Evolutionary conservation across 352 stramenopile genomes (phyloP).

Genomic region (Aphanomyces cochlioides): DNA sequence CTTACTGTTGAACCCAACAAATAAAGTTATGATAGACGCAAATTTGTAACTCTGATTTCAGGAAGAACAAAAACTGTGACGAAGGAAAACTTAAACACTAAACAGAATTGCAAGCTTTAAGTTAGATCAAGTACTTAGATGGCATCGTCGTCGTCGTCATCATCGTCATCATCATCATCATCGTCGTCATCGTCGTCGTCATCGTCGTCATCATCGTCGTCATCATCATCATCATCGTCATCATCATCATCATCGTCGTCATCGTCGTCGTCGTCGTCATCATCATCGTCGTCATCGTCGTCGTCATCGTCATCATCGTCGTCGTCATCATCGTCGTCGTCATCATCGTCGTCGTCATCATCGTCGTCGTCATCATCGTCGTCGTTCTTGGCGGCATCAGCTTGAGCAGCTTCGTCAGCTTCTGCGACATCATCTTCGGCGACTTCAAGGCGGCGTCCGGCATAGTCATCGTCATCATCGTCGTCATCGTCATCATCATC

Average conservation of each 20-base stretch:
- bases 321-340: neutral
- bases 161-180: neutral
- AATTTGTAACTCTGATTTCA: neutral
- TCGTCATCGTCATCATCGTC: neutral
- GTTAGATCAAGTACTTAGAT: too few species aligned
- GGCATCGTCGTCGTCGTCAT: too few species aligned
- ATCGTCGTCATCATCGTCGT: neutral
- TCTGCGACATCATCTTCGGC: neutral
- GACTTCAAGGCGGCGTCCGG: neutral
- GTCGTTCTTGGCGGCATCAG: neutral
- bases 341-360: neutral
- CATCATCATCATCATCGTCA: neutral
- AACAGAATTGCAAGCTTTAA: too few species aligned
- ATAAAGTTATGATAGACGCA: neutral
- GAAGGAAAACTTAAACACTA: neutral
- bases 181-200: neutral
- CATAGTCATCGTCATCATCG: neutral
- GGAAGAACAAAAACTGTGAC: neutral
- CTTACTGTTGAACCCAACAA: constrained; percentile 36
- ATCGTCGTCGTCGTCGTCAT: neutral
- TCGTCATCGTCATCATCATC: neutral
- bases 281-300: neutral
- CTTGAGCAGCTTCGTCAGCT: neutral
- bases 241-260: neutral
- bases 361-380: neutral